phyloP scores from a whole-genome alignment of 1,139 yeast genomes.

The Spathaspora jeffriesii region DNA sequence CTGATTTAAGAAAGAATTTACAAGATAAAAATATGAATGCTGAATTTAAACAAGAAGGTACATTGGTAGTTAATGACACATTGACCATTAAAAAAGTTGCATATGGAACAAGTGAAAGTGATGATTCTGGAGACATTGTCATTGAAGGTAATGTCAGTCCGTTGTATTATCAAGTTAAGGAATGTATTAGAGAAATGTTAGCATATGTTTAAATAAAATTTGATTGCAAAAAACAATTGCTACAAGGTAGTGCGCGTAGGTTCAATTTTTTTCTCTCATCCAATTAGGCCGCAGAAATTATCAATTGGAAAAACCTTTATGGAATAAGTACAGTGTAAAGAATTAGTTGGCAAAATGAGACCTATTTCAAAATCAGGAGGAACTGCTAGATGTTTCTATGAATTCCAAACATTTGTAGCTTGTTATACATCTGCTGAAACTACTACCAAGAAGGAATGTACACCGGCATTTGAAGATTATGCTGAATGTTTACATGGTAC shows the following conservation, averaged over 20 bases:
- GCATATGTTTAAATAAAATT: constrained; percentile 60
- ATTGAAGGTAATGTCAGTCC: constrained; percentile 83
- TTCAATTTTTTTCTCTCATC: constrained; percentile 1
- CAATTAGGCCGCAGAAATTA: constrained; percentile 1
- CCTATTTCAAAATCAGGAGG: constrained; percentile 53
- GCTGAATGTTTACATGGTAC: constrained; percentile 50
- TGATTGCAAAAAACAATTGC: background rate
- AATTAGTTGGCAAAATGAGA: constrained; percentile 30
- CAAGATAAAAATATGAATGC: constrained; percentile 64
- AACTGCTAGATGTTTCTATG: constrained; percentile 52
- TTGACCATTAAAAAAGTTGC: constrained; percentile 76
- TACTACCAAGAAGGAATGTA: constrained; percentile 40
- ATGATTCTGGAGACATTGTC: constrained; percentile 74
- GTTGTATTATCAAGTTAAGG: constrained; percentile 78
- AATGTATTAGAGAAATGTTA: constrained; percentile 72
- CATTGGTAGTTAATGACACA: constrained; percentile 78
- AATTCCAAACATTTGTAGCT: constrained; percentile 46
- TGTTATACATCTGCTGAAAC: constrained; percentile 52
- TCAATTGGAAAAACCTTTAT: background rate
- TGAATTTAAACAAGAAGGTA: constrained; percentile 93
- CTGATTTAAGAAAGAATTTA: constrained; percentile 73
- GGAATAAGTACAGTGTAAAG: no score
- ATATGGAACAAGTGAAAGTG: constrained; percentile 33
- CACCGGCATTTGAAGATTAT: constrained; percentile 48
- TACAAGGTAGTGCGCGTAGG: background rate